Evolutionary conservation across 2,329 filamentous ascomycete species (phyloP).

Genomic region (Sarocladium strictum): DNA sequence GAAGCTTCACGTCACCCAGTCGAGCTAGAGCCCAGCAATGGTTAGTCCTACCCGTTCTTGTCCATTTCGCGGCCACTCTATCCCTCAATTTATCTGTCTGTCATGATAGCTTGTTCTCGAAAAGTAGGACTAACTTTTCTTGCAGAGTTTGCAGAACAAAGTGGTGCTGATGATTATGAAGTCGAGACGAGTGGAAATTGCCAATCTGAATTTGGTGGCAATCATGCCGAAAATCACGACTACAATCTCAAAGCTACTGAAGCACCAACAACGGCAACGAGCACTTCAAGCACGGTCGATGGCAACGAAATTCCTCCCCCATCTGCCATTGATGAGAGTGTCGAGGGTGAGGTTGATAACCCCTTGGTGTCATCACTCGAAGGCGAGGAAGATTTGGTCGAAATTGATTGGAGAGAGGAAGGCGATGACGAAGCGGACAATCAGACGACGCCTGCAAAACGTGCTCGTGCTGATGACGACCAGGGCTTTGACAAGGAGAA

Average conservation of each 20-base stretch:
- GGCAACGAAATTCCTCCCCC: not conserved
- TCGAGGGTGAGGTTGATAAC: not conserved
- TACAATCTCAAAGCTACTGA: not conserved
- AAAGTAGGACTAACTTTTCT: too few relatives aligned
- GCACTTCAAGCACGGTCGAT: slow-evolving; percentile 8
- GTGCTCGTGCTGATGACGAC: slow-evolving; percentile 18
- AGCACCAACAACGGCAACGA: not conserved
- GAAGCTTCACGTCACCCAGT: too few relatives aligned
- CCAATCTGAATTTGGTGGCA: not conserved
- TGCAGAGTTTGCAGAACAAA: too few relatives aligned
- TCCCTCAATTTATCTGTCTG: too few relatives aligned
- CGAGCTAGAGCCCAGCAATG: too few relatives aligned
- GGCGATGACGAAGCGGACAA: slow-evolving; percentile 13
- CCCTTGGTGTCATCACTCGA: not conserved
- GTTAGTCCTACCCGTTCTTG: too few relatives aligned
- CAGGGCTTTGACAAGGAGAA: slow-evolving; percentile 17
- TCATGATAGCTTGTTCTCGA: too few relatives aligned
- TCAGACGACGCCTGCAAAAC: slow-evolving; percentile 14
- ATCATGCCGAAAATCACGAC: not conserved
- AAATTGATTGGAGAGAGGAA: slow-evolving; percentile 23
- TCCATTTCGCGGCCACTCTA: too few relatives aligned
- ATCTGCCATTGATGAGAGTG: not conserved
- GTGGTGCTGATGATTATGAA: too few relatives aligned
- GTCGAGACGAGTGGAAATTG: not conserved
- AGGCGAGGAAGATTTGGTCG: slow-evolving; percentile 12